These are phyloP conservation scores for Apophysomyces elegans DNA, from an alignment of 371 early-diverging fungal species.

Conservation along the genomic window DNA sequence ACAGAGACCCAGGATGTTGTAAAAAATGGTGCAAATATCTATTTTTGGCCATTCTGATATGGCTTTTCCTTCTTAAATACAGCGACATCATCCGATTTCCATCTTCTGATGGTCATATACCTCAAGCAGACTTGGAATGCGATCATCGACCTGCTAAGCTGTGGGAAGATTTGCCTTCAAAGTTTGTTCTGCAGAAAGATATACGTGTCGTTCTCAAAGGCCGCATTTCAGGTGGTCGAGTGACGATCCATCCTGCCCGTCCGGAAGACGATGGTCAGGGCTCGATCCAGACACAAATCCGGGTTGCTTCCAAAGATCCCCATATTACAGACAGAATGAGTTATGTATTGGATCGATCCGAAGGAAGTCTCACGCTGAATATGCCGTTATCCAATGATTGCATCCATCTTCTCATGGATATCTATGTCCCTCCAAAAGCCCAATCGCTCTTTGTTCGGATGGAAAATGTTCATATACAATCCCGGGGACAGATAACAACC, in stretches of 20 bases:
- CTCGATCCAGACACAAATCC: slow-evolving; percentile 15
- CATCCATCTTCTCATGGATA: slow-evolving; percentile 17
- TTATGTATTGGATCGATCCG: slow-evolving; percentile 12
- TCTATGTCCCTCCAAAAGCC: slow-evolving; percentile 22
- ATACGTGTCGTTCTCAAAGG: slow-evolving; percentile 17
- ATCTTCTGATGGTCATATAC: background rate
- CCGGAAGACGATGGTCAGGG: slow-evolving; percentile 14
- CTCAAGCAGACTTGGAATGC: slow-evolving; percentile 10
- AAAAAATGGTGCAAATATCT: slow-evolving; percentile 29
- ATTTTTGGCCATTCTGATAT: slow-evolving; percentile 21
- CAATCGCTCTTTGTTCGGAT: slow-evolving; percentile 14
- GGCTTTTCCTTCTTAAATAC: slow-evolving; percentile 27
- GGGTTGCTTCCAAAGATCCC: slow-evolving; percentile 10
- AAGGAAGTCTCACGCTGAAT: background rate
- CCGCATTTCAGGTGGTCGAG: slow-evolving; percentile 14
- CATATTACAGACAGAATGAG: slow-evolving; percentile 4
- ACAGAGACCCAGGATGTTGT: slow-evolving; percentile 19
- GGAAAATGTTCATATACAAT: slow-evolving; percentile 16
- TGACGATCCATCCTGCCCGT: slow-evolving; percentile 16
- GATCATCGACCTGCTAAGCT: slow-evolving; percentile 5
- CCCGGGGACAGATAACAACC: slow-evolving; percentile 13
- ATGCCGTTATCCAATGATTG: background rate
- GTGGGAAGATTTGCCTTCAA: slow-evolving; percentile 22
- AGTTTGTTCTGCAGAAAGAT: slow-evolving; percentile 19
- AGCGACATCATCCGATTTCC: slow-evolving; percentile 10